A percentile compares a stretch with the other conserved stretches of the same genome.
Conservation (phyloP, 495 filamentous ascomycete genomes). For the Neurospora sp. region DNA sequence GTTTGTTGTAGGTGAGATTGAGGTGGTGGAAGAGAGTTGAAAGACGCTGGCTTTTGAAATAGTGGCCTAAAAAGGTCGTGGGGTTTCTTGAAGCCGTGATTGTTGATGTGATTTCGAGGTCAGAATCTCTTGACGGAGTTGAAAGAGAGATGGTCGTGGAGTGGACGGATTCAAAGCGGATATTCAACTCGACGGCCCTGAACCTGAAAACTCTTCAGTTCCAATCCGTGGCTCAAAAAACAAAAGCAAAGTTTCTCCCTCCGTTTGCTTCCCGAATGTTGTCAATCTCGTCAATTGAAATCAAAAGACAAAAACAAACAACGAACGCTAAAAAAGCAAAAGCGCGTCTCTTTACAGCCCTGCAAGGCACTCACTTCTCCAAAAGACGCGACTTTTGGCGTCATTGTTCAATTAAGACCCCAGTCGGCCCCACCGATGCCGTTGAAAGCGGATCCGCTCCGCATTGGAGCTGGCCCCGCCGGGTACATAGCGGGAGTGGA, state of each 20-base stretch:
- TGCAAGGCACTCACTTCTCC: background rate
- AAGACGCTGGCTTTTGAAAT: background rate
- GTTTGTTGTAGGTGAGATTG: background rate
- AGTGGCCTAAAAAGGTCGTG: background rate
- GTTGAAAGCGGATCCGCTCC: background rate
- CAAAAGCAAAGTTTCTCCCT: background rate
- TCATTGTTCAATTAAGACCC: constrained; percentile 8
- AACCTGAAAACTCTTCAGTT: background rate
- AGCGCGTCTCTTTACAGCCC: constrained; percentile 1
- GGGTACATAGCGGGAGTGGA: background rate
- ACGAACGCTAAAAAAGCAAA: constrained; percentile 2
- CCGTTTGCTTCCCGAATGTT: constrained; percentile 3
- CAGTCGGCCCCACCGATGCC: constrained; percentile 3
- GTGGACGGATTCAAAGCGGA: too few species aligned
- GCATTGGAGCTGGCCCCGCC: background rate
- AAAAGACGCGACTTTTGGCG: constrained; percentile 17
- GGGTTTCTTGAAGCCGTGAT: background rate
- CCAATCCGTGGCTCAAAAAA: background rate
- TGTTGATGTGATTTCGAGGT: background rate
- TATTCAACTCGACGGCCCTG: too few species aligned
- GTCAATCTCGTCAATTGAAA: background rate
- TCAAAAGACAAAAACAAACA: background rate
- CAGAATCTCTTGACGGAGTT: background rate
- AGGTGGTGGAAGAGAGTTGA: background rate
- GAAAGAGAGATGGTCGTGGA: background rate